Evolutionary conservation across 1,139 yeast genomes (phyloP).

Genomic region (Barnettozyma hawaiiensis): DNA sequence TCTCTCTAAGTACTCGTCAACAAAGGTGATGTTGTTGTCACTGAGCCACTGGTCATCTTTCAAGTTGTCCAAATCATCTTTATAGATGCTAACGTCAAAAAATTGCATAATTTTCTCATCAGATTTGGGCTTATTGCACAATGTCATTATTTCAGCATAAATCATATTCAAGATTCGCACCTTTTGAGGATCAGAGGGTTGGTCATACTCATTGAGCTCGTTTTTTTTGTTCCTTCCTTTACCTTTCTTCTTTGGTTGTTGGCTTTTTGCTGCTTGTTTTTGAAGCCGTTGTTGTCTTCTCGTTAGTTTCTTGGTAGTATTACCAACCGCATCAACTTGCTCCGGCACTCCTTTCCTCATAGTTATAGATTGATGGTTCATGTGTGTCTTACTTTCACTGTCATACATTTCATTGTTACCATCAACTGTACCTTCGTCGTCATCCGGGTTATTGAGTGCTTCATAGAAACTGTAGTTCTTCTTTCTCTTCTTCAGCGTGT

Average conservation of each 20-base stretch:
- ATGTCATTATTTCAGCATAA: conserved; percentile 12
- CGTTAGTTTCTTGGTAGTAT: conserved; percentile 2
- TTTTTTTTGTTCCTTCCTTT: conserved; percentile 7
- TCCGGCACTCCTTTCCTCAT: background rate
- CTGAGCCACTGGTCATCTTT: conserved; percentile 64
- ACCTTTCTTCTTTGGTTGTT: conserved; percentile 8
- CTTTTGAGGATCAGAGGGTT: conserved; percentile 19
- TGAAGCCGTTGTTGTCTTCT: conserved; percentile 6
- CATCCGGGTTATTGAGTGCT: background rate
- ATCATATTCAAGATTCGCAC: conserved; percentile 14
- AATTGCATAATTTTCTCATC: conserved; percentile 26
- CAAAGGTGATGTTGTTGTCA: conserved; percentile 61
- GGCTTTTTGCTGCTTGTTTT: conserved; percentile 4
- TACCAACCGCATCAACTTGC: conserved; percentile 3
- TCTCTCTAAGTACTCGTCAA: conserved; percentile 53
- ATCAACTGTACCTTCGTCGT: background rate
- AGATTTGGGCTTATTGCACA: conserved; percentile 10
- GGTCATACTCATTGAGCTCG: conserved; percentile 14
- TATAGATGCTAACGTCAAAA: conserved; percentile 40
- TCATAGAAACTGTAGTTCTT: conserved; percentile 6
- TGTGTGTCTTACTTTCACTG: conserved; percentile 16
- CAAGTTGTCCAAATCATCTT: conserved; percentile 41
- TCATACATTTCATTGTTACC: conserved; percentile 8
- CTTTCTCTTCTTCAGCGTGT: conserved; percentile 3
- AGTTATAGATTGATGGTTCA: conserved; percentile 11